These are phyloP conservation scores for Coemansia sp. DNA, from an alignment of 192 early-diverging fungal genomes.

Conservation along the genomic window DNA sequence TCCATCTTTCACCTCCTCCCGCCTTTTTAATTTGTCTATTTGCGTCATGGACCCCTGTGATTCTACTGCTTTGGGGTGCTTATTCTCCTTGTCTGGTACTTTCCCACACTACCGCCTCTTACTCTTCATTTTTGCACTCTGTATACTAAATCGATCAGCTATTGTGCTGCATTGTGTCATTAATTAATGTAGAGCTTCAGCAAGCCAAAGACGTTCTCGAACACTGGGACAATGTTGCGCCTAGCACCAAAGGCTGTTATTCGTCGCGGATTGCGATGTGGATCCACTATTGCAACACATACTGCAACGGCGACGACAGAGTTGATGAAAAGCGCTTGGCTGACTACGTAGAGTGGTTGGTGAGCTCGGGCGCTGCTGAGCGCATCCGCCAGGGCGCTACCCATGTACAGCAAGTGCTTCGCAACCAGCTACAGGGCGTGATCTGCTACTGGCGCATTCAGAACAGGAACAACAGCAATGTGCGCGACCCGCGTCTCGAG, in stretches of 20 bases:
- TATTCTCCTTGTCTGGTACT: background rate
- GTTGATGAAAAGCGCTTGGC: constrained; percentile 39
- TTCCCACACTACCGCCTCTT: constrained; percentile 12
- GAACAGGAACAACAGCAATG: constrained; percentile 18
- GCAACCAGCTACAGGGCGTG: constrained; percentile 55
- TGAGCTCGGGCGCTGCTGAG: constrained; percentile 47
- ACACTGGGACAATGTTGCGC: constrained; percentile 31
- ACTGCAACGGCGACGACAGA: constrained; percentile 28
- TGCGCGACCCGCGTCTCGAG: constrained; percentile 31
- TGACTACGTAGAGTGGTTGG: constrained; percentile 54
- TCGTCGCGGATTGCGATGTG: constrained; percentile 52
- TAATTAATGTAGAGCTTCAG: constrained; percentile 36
- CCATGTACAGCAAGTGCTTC: constrained; percentile 50
- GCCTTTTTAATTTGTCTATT: constrained; percentile 4
- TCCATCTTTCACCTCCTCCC: background rate
- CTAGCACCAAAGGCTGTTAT: constrained; percentile 53
- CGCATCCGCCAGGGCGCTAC: constrained; percentile 49
- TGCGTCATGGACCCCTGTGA: constrained; percentile 2
- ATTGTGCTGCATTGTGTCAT: background rate
- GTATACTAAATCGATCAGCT: constrained; percentile 1
- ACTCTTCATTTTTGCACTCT: background rate
- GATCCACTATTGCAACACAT: constrained; percentile 46
- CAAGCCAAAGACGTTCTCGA: constrained; percentile 49
- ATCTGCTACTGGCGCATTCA: constrained; percentile 54
- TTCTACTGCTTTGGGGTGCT: constrained; percentile 4